These are phyloP conservation scores for Friedmanniomyces endolithicus DNA, from an alignment of 495 filamentous ascomycete genomes.

Conservation along the genomic window DNA sequence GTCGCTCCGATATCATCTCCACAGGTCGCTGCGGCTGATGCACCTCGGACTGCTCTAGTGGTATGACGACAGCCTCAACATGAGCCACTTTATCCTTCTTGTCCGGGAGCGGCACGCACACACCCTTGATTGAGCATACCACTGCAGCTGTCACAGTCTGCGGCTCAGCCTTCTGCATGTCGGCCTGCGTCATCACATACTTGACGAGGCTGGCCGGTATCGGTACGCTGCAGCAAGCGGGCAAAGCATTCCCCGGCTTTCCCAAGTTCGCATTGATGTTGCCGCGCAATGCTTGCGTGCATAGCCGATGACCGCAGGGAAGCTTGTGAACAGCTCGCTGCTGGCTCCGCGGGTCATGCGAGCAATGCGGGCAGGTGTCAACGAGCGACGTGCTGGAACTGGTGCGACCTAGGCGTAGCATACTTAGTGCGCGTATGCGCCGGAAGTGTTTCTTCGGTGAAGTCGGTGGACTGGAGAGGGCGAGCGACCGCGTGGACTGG, in stretches of 20 bases:
- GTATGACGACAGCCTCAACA: too few relatives aligned
- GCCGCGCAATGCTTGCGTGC: constrained; percentile 14
- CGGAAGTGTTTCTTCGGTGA: constrained; percentile 19
- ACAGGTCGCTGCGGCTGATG: too few relatives aligned
- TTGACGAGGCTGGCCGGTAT: constrained; percentile 41
- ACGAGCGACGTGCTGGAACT: not conserved
- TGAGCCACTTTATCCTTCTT: too few relatives aligned
- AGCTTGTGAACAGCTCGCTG: constrained; percentile 13
- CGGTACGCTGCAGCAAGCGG: constrained; percentile 44
- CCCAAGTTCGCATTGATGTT: constrained; percentile 25
- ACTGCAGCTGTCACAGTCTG: constrained; percentile 38
- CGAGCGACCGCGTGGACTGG: constrained; percentile 18
- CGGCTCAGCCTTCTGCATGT: constrained; percentile 43
- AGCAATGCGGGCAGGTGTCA: constrained; percentile 17
- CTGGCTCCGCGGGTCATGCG: constrained; percentile 4
- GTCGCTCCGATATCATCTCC: constrained; percentile 19
- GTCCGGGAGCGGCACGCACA: not conserved
- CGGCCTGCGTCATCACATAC: constrained; percentile 36
- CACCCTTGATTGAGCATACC: constrained; percentile 25
- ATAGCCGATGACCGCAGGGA: constrained; percentile 20
- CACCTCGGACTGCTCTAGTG: too few relatives aligned
- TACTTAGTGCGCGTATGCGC: constrained; percentile 17
- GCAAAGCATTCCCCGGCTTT: constrained; percentile 42
- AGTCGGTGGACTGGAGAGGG: constrained; percentile 5
- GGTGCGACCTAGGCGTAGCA: constrained; percentile 12